These are phyloP conservation scores for Edaphochlamys debaryana DNA, from an alignment of 139 green algal species.

Conservation along the genomic window DNA sequence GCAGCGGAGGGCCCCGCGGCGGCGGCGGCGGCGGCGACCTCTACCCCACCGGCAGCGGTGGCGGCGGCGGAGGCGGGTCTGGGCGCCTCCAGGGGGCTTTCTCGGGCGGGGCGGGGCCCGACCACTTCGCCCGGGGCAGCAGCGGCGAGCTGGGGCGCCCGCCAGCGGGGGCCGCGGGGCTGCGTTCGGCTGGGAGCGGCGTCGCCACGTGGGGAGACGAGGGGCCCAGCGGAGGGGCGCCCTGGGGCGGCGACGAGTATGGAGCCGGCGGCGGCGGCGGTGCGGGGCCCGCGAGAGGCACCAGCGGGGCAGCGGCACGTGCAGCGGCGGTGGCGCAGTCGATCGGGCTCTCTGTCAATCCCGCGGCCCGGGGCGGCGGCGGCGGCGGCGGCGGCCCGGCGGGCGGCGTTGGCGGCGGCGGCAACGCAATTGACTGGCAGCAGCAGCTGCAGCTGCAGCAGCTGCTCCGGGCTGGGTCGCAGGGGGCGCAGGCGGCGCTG, in stretches of 20 bases:
- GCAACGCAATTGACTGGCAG: not conserved
- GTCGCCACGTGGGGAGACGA: too few relatives aligned
- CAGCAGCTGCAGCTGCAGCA: constrained; percentile 1
- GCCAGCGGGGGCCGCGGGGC: not conserved
- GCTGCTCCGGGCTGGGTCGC: too few relatives aligned
- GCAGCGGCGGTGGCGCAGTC: constrained; percentile 21
- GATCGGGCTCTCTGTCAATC: constrained; percentile 12
- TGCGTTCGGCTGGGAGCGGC: not conserved
- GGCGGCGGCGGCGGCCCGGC: not conserved
- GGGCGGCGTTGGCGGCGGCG: not conserved
- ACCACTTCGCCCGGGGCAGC: not conserved
- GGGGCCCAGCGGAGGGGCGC: too few relatives aligned
- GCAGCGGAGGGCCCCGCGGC: not conserved
- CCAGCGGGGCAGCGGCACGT: not conserved
- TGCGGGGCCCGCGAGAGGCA: too few relatives aligned
- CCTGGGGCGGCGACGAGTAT: too few relatives aligned
- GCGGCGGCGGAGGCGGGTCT: too few relatives aligned
- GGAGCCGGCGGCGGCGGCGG: too few relatives aligned
- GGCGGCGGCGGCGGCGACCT: not conserved
- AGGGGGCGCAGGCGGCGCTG: not conserved
- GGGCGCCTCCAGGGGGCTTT: too few relatives aligned
- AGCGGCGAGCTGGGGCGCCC: not conserved
- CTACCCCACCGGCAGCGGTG: not conserved
- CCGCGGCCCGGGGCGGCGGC: not conserved
- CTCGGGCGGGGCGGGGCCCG: too few relatives aligned